Evolutionary conservation across 345 rosid genomes (phyloP).

Genomic region (Draba incana): DNA sequence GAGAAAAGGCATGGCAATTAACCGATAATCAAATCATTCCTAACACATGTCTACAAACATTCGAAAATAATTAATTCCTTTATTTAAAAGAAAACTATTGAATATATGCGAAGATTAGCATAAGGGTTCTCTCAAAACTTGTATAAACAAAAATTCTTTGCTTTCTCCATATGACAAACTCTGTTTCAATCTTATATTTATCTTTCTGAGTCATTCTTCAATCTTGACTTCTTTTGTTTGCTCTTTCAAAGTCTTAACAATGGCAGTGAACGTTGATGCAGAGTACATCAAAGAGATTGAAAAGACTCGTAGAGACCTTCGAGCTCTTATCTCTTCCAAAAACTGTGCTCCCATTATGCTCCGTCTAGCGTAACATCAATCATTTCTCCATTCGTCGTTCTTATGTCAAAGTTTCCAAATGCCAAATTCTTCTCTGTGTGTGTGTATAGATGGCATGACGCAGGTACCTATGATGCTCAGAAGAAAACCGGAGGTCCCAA

Average conservation of each 20-base stretch:
- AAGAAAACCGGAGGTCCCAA: slow-evolving; percentile 87
- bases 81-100: background rate
- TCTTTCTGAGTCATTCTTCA: background rate
- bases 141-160: slow-evolving; percentile 26
- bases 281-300: slow-evolving; percentile 72
- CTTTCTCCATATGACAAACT: slow-evolving; percentile 26
- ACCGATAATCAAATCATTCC: too few species aligned
- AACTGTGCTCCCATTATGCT: slow-evolving; percentile 87
- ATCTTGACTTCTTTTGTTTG: slow-evolving; percentile 4
- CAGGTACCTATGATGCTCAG: slow-evolving; percentile 84
- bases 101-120: slow-evolving; percentile 38
- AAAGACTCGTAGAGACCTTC: slow-evolving; percentile 71
- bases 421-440: background rate
- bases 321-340: slow-evolving; percentile 67
- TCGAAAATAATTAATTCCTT: too few species aligned
- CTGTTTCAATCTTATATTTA: background rate
- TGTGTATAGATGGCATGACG: slow-evolving; percentile 68
- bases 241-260: slow-evolving; percentile 25
- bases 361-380: slow-evolving; percentile 73
- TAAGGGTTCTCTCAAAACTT: slow-evolving; percentile 22
- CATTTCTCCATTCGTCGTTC: slow-evolving; percentile 4
- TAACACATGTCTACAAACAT: too few species aligned
- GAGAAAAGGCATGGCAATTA: too few species aligned
- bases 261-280: slow-evolving; percentile 51
- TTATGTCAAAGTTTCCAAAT: background rate